These are phyloP conservation scores for Penicillium macrosclerotiorum DNA, from an alignment of 495 filamentous ascomycete species.

Conservation along the genomic window DNA sequence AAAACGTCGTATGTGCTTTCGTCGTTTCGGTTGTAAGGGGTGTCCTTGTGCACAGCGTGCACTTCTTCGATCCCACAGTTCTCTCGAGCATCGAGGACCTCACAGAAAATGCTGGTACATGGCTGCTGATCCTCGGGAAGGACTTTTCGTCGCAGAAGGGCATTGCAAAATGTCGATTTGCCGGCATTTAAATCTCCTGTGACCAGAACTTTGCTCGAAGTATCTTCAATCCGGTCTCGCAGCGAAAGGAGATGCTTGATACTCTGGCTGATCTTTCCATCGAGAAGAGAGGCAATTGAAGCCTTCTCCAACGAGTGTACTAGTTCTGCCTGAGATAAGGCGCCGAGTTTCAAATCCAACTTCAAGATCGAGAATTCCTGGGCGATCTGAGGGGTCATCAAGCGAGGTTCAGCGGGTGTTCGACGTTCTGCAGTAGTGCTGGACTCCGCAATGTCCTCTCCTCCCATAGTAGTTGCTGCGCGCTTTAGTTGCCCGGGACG, in stretches of 20 bases:
- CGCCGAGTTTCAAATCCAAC: slow-evolving; percentile 86
- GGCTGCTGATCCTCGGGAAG: slow-evolving; percentile 96
- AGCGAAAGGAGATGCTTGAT: slow-evolving; percentile 84
- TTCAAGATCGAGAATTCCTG: slow-evolving; percentile 96
- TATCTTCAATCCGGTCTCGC: slow-evolving; percentile 94
- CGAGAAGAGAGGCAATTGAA: slow-evolving; percentile 83
- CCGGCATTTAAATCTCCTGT: slow-evolving; percentile 97
- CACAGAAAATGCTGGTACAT: slow-evolving; percentile 98
- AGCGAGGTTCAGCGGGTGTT: slow-evolving; percentile 59
- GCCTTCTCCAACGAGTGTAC: slow-evolving; percentile 95
- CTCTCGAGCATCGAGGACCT: slow-evolving; percentile 88
- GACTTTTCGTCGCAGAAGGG: slow-evolving; percentile 84
- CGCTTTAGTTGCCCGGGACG: slow-evolving; percentile 58
- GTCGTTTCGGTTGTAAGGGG: slow-evolving; percentile 80
- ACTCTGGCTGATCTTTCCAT: slow-evolving; percentile 90
- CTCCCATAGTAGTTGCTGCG: slow-evolving; percentile 68
- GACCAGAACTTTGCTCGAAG: slow-evolving; percentile 94
- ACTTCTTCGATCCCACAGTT: slow-evolving; percentile 92
- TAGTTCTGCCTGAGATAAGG: slow-evolving; percentile 80
- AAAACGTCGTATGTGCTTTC: slow-evolving; percentile 92
- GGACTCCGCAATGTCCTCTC: slow-evolving; percentile 62
- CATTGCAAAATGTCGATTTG: slow-evolving; percentile 99
- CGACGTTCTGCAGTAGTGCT: slow-evolving; percentile 64
- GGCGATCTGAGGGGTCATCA: slow-evolving; percentile 89
- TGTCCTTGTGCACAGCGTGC: slow-evolving; percentile 84